Evolutionary conservation across 768 basidiomycete genomes (phyloP), one percentile per base, ranked within the genome.

Genomic region (Tephrocybe rancida): DNA sequence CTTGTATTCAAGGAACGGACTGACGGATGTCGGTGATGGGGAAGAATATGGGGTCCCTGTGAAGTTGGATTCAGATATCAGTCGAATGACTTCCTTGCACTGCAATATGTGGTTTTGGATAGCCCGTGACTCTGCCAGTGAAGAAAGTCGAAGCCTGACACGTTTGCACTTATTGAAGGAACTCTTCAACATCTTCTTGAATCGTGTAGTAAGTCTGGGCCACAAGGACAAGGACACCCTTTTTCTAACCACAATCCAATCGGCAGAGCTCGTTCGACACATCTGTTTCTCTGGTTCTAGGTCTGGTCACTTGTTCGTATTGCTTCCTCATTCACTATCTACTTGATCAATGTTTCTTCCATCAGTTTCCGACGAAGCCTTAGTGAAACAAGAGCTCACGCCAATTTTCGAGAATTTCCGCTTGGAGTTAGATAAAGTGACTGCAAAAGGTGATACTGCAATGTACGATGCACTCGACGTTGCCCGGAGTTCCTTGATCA

Each of bases 231-330:
- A n/a, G 2, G n/a, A n/a, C n/a, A n/a, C n/a, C n/a, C n/a, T n/a
- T 18, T 45, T 21, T 6, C 8, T 3, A 25, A 26, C 43, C 11
- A 16, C 35, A 6, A 4, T 8, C n/a, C 35, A 30, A n/a, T 34
- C 10, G 11, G 8, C 42, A 68, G 67, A 51, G 64, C n/a, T 66
- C 67, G 1, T 68, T 68, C 41, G 67, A 67, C 50, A 68, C 65
- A 0, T 52, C 62, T 5, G 60, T 62, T 1, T 64, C 67, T 0
- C 37, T 68, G 24, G 67, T 66, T 7, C 54, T 68, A 10, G 67
- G 67, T 14, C 57, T 68, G 10, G 66, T 67, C 3, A 67, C 66
- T 6, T 69, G 65, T 67, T 13, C 34, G 65, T 13, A 34, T 25
- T 29, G 14, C 44, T 25, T 29, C 7, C n/a, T 19, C 8, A 43